Base-by-base conservation (phyloP, 257 asterid species). In the Anisodus tanguticus region DNA sequence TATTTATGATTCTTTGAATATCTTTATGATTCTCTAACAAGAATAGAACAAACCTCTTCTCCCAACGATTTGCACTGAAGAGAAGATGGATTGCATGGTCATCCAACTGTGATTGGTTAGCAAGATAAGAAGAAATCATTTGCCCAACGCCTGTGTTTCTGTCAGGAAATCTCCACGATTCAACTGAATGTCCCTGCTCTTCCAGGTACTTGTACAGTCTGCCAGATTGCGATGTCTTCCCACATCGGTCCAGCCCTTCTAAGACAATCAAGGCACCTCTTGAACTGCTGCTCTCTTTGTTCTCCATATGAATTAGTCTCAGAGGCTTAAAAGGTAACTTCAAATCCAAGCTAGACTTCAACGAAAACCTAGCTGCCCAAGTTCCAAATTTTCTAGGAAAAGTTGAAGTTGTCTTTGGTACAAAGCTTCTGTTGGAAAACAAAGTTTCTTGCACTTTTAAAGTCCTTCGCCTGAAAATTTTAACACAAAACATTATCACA, bases 31-130 rank as follows among this genome's bases (percentile, higher is more conserved):
- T 31, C 35, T 31, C 35, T 31, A 31, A 31, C 35, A 31, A 31
- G 35, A 31, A 31, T 31, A 31, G 39, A 31, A 11, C 77, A 54
- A 74, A 94, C 99, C 99, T 96, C 86, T 94, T 96, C 85, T 94
- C 98, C 98, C 97, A 96, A 70, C 98, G 98, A 84, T 96, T 94
- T 59, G 98, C 98, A 88, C 97, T 94, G 86, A 96, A 96, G 89
- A 96, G 98, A 35, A 96, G 93, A 92, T 94, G 98, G 81, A 93
- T 93, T 7, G 98, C 92, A 80, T 54, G 98, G 85, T 96, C 99
- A 82, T 96, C 97, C 90, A 96, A 86, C 53, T 93, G 92, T 17
- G 98, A 91, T 79, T 94, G 84, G 66, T 96, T 93, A 51, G 94
- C 66, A 66, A 96, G 97, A 89, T 96, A 93, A 12, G 98, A 92